These are phyloP conservation scores for Geotrichum ghanense DNA, from an alignment of 805 yeast genomes.

Conservation along the genomic window DNA sequence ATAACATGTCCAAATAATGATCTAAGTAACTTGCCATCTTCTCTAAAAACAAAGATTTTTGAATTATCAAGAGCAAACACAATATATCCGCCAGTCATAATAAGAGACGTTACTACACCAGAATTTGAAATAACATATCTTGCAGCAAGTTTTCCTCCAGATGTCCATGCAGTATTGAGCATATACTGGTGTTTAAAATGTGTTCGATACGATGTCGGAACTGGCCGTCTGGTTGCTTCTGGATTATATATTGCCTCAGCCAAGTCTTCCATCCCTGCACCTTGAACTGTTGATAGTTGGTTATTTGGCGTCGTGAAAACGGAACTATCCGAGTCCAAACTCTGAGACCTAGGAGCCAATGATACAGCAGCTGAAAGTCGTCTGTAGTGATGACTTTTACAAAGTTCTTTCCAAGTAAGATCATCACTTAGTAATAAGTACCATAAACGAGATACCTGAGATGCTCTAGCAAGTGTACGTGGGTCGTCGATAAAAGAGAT, in stretches of 20 bases:
- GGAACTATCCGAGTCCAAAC: slow-evolving; percentile 6
- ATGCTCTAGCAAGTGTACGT: slow-evolving; percentile 79
- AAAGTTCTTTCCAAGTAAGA: slow-evolving; percentile 31
- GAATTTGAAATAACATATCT: slow-evolving; percentile 26
- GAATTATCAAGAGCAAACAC: slow-evolving; percentile 34
- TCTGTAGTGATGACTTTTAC: slow-evolving; percentile 27
- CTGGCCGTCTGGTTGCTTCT: slow-evolving; percentile 18
- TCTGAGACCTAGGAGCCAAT: slow-evolving; percentile 3
- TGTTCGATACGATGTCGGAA: slow-evolving; percentile 27
- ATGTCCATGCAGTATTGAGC: slow-evolving; percentile 29
- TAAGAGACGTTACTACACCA: slow-evolving; percentile 30
- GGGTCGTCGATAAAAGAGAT: slow-evolving; percentile 76
- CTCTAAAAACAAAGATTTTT: slow-evolving; percentile 30
- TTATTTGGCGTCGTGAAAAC: slow-evolving; percentile 7
- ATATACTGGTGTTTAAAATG: slow-evolving; percentile 31
- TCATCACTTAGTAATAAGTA: slow-evolving; percentile 30
- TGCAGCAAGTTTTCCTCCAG: slow-evolving; percentile 31
- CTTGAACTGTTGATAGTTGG: not conserved
- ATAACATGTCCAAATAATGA: slow-evolving; percentile 96
- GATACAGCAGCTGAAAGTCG: slow-evolving; percentile 26
- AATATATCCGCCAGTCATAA: slow-evolving; percentile 27
- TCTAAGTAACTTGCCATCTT: slow-evolving; percentile 39
- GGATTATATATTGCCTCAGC: slow-evolving; percentile 26
- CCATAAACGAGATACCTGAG: slow-evolving; percentile 87
- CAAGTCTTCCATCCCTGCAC: slow-evolving; percentile 10